Evolutionary conservation across 192 early-diverging fungal species (phyloP), one percentile per base, ranked within the genome.

Genomic region (Mortierella hygrophila): DNA sequence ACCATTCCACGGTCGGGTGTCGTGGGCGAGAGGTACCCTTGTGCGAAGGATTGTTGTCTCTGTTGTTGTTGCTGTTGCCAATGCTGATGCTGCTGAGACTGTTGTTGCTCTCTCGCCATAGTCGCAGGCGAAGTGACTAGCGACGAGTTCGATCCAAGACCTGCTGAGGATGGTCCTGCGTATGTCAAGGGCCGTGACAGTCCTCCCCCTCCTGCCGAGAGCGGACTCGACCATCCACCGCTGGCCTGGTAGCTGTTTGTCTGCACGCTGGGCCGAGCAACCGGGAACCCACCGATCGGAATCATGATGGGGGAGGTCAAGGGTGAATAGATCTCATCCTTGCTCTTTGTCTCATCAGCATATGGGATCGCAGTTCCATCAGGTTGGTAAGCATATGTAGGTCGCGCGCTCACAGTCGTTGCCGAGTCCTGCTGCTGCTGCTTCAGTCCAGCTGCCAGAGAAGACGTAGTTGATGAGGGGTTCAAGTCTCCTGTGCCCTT

Each of bases 241-340:
- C 73, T 75, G 0, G 4, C 54, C 4, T 44, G 63, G 35, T 10
- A 38, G 29, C 46, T 44, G 70, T 52, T 68, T 32, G 60, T 65
- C 60, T 65, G 60, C 0, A 20, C 18, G 8, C 32, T 72, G 26
- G 68, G 35, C 23, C 47, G 77, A 26, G 47, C 57, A 4, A 21
- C 75, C 10, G 84, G 75, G 69, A 86, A 86, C 0, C 84, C 84
- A n/a, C 84, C 79, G 23, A 74, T 4, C 1, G 84, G 84, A 20
- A 86, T 86, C 71, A 86, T 74, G 44, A 86, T 86, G 6, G 84
- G 84, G 6, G 84, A 86, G 0, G 84, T 86, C 65, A 86, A 70
- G 0, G 84, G 84, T n/a, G 84, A 78, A 42, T 86, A 86, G 7
- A 81, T 37, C 41, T 86, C 81, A 41, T 82, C 84, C 46, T 86